Evolutionary conservation across 352 stramenopile genomes (phyloP), one percentile per base, ranked within the genome.

Genomic region (Elongisporangium prolatum): DNA sequence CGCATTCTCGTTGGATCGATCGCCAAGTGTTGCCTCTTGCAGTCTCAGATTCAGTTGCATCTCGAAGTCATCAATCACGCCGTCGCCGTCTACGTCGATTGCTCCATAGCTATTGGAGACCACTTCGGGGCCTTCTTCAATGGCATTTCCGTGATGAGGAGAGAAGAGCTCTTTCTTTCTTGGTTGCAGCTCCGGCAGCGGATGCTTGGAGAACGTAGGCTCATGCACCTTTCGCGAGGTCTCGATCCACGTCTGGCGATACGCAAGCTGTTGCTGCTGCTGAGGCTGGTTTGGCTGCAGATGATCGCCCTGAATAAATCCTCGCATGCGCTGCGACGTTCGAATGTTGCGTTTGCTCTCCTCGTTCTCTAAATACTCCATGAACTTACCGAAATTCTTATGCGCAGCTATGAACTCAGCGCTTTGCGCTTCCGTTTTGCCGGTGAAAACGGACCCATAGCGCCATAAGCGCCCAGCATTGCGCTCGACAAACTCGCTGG

Each of bases 401-500:
- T 89, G 80, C 28, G 60, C 60, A 3, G 77, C 80, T 17, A 89
- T 86, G 57, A 81, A 85, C 59, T 84, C 68, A 34, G 74, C 73
- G n/a, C 72, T 71, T 56, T 89, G 73, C 13, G 79, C 62, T 22
- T 86, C 65, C 37, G 70, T 79, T 63, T 85, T 87, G 34, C 73
- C 71, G 2, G 77, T 71, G 68, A 89, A 89, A n/a, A 84, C 69
- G 17, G 73, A 69, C 21, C 77, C 80, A 56, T 88, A 89, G 7
- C 77, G 75, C 77, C 80, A 87, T 10, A 89, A 56, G 6, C 77
- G 74, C 21, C 75, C 77, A 22, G 84, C 72, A 67, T 89, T 89
- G 52, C 76, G 76, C 57, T 89, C 70, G 20, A 87, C 61, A 50
- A 89, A 89, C 67, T 89, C 79, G 20, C 80, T 86, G 14, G 79